Percentiles rank a stretch among this genome's conserved stretches.
These are phyloP conservation scores for Pezicula carpinea DNA, from an alignment of 2,329 filamentous ascomycete genomes.

Conservation along the genomic window DNA sequence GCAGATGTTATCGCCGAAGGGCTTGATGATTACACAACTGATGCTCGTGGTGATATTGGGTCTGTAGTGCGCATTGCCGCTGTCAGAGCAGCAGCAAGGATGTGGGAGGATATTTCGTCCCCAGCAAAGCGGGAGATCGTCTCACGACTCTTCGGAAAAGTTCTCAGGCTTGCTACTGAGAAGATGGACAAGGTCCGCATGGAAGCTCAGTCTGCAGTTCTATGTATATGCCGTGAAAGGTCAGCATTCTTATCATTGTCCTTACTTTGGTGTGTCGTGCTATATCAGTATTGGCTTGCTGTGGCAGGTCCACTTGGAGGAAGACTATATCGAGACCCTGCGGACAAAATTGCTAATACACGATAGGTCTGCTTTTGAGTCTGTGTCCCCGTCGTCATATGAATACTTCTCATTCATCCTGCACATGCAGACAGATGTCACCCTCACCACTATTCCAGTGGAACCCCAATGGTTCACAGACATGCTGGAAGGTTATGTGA, in stretches of 20 bases:
- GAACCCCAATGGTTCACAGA: conserved; percentile 40
- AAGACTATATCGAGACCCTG: too few species aligned
- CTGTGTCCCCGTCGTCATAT: conserved; percentile 9
- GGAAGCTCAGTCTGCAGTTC: conserved; percentile 54
- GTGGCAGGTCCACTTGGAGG: too few species aligned
- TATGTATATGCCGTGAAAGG: conserved; percentile 35
- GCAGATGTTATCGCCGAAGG: conserved; percentile 42
- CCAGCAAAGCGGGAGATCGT: conserved; percentile 8
- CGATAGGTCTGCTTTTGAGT: not conserved
- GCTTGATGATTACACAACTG: conserved; percentile 87
- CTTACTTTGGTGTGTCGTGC: not conserved
- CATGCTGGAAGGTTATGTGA: conserved; percentile 64
- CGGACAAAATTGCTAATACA: not conserved
- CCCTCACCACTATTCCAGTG: conserved; percentile 20
- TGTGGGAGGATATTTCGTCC: not conserved
- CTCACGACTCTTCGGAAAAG: conserved; percentile 10
- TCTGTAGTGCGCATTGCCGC: conserved; percentile 81
- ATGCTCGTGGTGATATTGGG: conserved; percentile 83
- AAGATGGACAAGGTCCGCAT: conserved; percentile 84
- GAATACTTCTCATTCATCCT: conserved; percentile 19
- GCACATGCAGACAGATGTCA: conserved; percentile 15
- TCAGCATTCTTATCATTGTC: conserved; percentile 28
- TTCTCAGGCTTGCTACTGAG: conserved; percentile 72
- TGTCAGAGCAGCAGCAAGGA: conserved; percentile 55
- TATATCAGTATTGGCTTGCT: too few species aligned